A percentile compares a stretch with the other conserved stretches of the same genome.
phyloP scores from a whole-genome alignment of 2,329 filamentous ascomycete genomes.

The Myriosclerotinia scirpicola region DNA sequence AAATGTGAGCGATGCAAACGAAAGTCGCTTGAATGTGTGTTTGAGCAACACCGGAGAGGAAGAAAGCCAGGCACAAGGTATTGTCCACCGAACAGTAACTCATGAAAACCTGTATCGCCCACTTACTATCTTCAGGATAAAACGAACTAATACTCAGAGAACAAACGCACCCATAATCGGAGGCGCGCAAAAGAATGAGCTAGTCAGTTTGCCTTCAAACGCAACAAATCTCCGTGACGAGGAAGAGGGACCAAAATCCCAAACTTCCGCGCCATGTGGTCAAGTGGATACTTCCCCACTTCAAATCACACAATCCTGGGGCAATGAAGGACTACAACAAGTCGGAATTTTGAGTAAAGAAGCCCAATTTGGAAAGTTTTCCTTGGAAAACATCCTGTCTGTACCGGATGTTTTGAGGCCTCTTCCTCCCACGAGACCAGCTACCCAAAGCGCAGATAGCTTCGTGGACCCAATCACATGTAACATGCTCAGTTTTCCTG shows the following conservation, averaged over 20 bases:
- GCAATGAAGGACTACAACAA: conserved; percentile 37
- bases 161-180: neutral
- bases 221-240: neutral
- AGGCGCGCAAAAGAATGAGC: neutral
- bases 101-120: neutral
- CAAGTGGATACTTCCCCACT: neutral
- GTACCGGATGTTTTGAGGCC: conserved; percentile 23
- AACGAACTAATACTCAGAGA: neutral
- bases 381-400: conserved; percentile 41
- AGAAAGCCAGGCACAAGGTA: conserved; percentile 44
- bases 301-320: neutral
- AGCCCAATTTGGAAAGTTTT: conserved; percentile 42
- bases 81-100: too few relatives aligned
- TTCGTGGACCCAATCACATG: conserved; percentile 38
- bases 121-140: conserved; percentile 4
- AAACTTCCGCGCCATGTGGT: too few relatives aligned
- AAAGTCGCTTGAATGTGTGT: conserved; percentile 44
- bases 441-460: conserved; percentile 6
- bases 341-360: conserved; percentile 42
- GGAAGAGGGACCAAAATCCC: neutral
- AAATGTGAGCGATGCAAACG: conserved; percentile 43
- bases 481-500: conserved; percentile 36
- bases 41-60: conserved; percentile 44
- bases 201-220: neutral
- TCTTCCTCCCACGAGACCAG: conserved; percentile 1